Base-by-base conservation (phyloP, 768 basidiomycete genomes). In the Phallus indusiatus region DNA sequence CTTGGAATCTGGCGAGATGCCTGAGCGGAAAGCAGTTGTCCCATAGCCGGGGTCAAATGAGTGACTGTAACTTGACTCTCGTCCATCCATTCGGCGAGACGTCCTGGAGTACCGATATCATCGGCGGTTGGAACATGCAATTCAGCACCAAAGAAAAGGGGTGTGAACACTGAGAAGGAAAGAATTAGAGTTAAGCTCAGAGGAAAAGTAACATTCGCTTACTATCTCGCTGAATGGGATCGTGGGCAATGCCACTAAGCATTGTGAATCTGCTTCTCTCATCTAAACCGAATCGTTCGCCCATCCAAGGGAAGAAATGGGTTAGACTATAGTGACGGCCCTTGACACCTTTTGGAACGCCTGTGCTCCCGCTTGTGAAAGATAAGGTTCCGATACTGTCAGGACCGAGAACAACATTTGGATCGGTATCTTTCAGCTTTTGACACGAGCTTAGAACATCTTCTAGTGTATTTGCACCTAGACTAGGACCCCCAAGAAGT, bases 241-340 rank as follows among this genome's bases (percentile, higher is more conserved):
- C 96, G 67, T 99, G 96, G 12, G 96, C 96, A 56, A 99, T 99
- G 18, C 96, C 96, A 65, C 92, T 94, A 33, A 99, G 80, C 96
- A 99, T 98, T 0, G 96, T 98, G 67, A 96, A 99, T 71, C 84
- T 90, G 62, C 89, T 91, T 33, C 77, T 72, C 60, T 84, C 76
- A 37, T 77, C 74, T 52, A 99, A 73, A 1, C 80, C 84, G 68
- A 98, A 99, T 33, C 84, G 74, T 68, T 91, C 74, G 20, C 88
- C 87, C 96, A 99, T 98, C 96, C 96, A 99, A 1, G 94, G 94
- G 82, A 98, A 98, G 80, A 98, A 99, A 70, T 98, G 96, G 0
- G 96, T 99, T 64, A 99, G 74, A 64, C 89, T 92, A 72, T 89
- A 98, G 70, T 99, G 96, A 49, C 96, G 76, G 0, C 96, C 96